These are phyloP conservation scores for Paramyrothecium sp. DNA, from an alignment of 2,329 filamentous ascomycete species.

Conservation along the genomic window DNA sequence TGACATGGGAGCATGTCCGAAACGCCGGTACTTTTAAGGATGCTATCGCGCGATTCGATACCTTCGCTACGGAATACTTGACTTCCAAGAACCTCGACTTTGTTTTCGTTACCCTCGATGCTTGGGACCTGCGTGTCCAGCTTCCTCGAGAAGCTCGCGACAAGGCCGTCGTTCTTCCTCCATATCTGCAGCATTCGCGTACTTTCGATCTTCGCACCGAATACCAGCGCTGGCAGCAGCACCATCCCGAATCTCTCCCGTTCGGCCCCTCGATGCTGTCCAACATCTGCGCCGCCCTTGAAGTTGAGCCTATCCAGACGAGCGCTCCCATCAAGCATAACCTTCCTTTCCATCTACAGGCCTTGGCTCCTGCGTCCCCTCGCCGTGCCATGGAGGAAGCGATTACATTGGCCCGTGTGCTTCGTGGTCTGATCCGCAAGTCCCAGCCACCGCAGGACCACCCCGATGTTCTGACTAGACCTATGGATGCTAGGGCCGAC, in stretches of 20 bases:
- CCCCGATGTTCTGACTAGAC: conserved; percentile 88
- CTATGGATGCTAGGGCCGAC: conserved; percentile 95
- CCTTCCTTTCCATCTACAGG: conserved; percentile 95
- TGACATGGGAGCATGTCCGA: conserved; percentile 98
- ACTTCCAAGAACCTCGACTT: conserved; percentile 91
- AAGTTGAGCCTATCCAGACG: conserved; percentile 96
- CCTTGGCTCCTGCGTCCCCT: conserved; percentile 89
- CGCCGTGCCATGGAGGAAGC: conserved; percentile 97
- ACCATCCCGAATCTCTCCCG: conserved; percentile 94
- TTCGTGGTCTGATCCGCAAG: conserved; percentile 91
- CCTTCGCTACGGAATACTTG: conserved; percentile 89
- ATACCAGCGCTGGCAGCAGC: conserved; percentile 97
- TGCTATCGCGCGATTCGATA: conserved; percentile 91
- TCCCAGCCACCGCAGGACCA: conserved; percentile 93
- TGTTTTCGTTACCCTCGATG: conserved; percentile 96
- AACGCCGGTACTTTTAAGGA: conserved; percentile 97
- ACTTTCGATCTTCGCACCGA: conserved; percentile 96
- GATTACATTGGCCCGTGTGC: conserved; percentile 87
- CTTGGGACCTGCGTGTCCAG: conserved; percentile 97
- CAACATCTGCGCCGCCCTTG: conserved; percentile 96
- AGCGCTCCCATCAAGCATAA: conserved; percentile 99
- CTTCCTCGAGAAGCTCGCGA: conserved; percentile 95
- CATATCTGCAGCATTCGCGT: conserved; percentile 95
- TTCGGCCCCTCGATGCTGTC: conserved; percentile 94
- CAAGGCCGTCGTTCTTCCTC: conserved; percentile 93